Evolutionary conservation across 129 eudicot genomes (phyloP).

Genomic region (Arctium minus): DNA sequence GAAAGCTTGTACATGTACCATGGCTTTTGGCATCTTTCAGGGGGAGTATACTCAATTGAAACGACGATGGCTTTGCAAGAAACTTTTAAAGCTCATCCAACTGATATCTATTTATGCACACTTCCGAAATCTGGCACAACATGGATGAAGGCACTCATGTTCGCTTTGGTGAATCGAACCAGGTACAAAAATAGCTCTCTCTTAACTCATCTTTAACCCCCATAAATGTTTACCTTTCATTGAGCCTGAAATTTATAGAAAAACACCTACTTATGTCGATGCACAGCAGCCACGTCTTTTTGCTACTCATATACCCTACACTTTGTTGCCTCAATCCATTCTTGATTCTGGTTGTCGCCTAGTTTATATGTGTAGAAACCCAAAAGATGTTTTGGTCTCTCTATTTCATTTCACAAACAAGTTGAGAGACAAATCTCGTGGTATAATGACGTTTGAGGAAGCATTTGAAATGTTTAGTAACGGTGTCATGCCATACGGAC

Average conservation of each 20-base stretch:
- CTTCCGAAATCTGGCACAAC: slow-evolving; percentile 48
- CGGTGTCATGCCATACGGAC: slow-evolving; percentile 29
- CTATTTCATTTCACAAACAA: slow-evolving; percentile 37
- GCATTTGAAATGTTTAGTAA: slow-evolving; percentile 24
- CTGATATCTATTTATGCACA: slow-evolving; percentile 38
- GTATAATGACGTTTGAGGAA: slow-evolving; percentile 9
- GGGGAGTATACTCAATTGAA: background rate
- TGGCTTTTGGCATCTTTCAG: slow-evolving; percentile 31
- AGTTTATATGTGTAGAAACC: slow-evolving; percentile 46
- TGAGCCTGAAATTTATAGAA: slow-evolving; percentile 18
- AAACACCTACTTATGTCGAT: background rate
- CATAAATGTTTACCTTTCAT: slow-evolving; percentile 34
- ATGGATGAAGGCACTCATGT: slow-evolving; percentile 47
- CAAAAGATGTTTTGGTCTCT: slow-evolving; percentile 55
- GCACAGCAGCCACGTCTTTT: slow-evolving; percentile 25
- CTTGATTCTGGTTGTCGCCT: slow-evolving; percentile 21
- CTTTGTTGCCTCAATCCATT: slow-evolving; percentile 35
- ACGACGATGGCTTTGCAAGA: slow-evolving; percentile 16
- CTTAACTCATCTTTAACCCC: slow-evolving; percentile 22
- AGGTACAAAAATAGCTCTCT: background rate
- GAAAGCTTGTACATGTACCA: slow-evolving; percentile 21
- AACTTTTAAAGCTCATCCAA: slow-evolving; percentile 32
- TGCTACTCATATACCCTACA: slow-evolving; percentile 41
- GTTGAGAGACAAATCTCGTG: background rate
- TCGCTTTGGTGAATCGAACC: slow-evolving; percentile 23